These are phyloP conservation scores for Perkinsus chesapeaki DNA, from an alignment of 169 alveolate species.

Conservation along the genomic window DNA sequence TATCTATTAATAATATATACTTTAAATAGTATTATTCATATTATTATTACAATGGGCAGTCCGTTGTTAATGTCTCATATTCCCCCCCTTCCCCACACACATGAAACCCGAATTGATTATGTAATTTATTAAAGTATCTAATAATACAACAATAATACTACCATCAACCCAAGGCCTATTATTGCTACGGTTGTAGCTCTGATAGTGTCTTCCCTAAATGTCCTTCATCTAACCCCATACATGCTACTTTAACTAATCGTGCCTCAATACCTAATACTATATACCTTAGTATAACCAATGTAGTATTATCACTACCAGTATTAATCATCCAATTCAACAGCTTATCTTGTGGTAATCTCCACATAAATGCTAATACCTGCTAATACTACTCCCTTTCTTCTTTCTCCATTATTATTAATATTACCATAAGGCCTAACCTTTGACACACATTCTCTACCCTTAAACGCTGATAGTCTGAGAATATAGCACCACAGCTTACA, in stretches of 20 bases:
- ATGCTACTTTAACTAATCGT: conserved; percentile 22
- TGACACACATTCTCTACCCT: conserved; percentile 90
- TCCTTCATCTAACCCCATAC: conserved; percentile 73
- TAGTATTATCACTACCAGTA: conserved; percentile 32
- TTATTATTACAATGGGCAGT: conserved; percentile 65
- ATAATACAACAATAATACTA: not conserved
- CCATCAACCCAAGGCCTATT: not conserved
- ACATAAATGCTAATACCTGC: conserved; percentile 53
- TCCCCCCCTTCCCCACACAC: conserved; percentile 99
- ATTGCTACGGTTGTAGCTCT: conserved; percentile 41
- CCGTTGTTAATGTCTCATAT: conserved; percentile 90
- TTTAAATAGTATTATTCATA: not conserved
- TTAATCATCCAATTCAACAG: conserved; percentile 80
- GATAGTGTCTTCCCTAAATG: conserved; percentile 80
- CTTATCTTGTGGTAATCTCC: conserved; percentile 71
- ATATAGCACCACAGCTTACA: conserved; percentile 93
- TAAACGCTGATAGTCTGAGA: conserved; percentile 87
- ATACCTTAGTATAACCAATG: not conserved
- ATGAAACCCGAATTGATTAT: conserved; percentile 80
- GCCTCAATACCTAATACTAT: not conserved
- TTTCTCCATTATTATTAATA: not conserved
- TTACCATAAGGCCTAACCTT: conserved; percentile 37
- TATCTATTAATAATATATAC: not conserved
- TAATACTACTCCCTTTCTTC: conserved; percentile 41
- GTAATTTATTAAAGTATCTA: conserved; percentile 29